These are phyloP conservation scores for Sisymbrium altissimum DNA, from an alignment of 345 rosid species.

Conservation along the genomic window DNA sequence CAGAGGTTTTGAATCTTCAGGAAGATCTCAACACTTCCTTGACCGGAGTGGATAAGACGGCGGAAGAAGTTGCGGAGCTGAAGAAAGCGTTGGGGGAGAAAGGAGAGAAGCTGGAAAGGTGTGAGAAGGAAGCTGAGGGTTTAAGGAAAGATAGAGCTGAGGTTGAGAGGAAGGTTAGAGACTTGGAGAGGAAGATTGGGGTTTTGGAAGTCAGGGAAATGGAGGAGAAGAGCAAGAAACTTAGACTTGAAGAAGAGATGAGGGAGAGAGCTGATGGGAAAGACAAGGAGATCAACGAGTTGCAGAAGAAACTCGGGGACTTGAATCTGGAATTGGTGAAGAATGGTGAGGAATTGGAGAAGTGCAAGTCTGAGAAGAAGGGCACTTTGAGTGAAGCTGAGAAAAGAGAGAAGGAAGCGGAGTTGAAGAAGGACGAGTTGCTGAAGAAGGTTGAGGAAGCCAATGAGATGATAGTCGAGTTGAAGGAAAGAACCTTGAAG, in stretches of 20 bases:
- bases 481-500: slow-evolving; percentile 44
- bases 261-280: slow-evolving; percentile 50
- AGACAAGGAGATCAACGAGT: slow-evolving; percentile 43
- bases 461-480: slow-evolving; percentile 27
- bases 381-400: slow-evolving; percentile 31
- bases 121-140: slow-evolving; percentile 49
- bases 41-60: slow-evolving; percentile 50
- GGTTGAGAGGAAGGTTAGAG: slow-evolving; percentile 55
- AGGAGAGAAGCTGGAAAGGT: slow-evolving; percentile 34
- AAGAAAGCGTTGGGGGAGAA: slow-evolving; percentile 46
- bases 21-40: slow-evolving; percentile 54
- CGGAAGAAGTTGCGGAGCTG: slow-evolving; percentile 39
- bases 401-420: slow-evolving; percentile 35
- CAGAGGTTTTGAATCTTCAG: slow-evolving; percentile 55
- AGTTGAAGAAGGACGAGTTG: slow-evolving; percentile 37
- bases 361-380: slow-evolving; percentile 38
- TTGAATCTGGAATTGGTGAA: slow-evolving; percentile 42
- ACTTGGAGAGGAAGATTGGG: slow-evolving; percentile 68
- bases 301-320: slow-evolving; percentile 39
- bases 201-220: slow-evolving; percentile 50
- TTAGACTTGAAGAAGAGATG: slow-evolving; percentile 58
- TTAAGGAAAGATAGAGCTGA: slow-evolving; percentile 58
- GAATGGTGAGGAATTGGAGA: slow-evolving; percentile 38
- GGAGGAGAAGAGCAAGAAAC: slow-evolving; percentile 65
- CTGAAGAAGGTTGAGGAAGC: slow-evolving; percentile 46